Conservation (phyloP, 2,329 filamentous ascomycete species). For the Colletotrichum neosansevieriae region DNA sequence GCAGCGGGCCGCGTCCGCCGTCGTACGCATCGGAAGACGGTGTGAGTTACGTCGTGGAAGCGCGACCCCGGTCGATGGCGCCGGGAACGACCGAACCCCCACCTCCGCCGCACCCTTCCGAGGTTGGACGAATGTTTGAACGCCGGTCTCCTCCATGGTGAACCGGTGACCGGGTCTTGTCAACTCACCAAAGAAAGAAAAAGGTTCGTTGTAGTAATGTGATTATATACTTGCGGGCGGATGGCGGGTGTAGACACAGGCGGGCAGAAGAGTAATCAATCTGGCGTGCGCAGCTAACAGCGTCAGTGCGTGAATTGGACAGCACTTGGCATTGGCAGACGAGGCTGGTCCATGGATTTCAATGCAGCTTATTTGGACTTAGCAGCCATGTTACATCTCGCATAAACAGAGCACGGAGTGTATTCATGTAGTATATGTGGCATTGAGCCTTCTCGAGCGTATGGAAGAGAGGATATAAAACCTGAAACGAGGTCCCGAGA, state of each 20-base stretch:
- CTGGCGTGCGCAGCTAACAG: not conserved
- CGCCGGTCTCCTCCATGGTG: constrained; percentile 7
- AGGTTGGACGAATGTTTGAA: constrained; percentile 47
- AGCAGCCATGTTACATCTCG: not conserved
- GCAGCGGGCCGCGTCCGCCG: constrained; percentile 69
- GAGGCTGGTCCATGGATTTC: no score
- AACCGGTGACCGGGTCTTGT: not conserved
- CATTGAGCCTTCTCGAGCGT: not conserved
- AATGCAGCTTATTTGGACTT: no score
- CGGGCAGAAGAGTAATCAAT: not conserved
- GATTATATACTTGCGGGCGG: not conserved
- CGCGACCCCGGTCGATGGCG: constrained; percentile 69
- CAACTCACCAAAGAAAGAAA: not conserved
- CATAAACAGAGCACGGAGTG: not conserved
- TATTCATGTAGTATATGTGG: not conserved
- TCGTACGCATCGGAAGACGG: constrained; percentile 84
- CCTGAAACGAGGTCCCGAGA: no score
- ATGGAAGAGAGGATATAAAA: not conserved
- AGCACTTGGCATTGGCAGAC: not conserved
- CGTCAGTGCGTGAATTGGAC: not conserved
- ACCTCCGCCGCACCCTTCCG: constrained; percentile 62
- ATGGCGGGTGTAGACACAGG: not conserved
- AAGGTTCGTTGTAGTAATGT: not conserved
- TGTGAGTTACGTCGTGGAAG: constrained; percentile 78
- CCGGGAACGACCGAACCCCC: constrained; percentile 48